These are phyloP conservation scores for Excoecaria agallocha DNA, from an alignment of 345 rosid species.

Conservation along the genomic window DNA sequence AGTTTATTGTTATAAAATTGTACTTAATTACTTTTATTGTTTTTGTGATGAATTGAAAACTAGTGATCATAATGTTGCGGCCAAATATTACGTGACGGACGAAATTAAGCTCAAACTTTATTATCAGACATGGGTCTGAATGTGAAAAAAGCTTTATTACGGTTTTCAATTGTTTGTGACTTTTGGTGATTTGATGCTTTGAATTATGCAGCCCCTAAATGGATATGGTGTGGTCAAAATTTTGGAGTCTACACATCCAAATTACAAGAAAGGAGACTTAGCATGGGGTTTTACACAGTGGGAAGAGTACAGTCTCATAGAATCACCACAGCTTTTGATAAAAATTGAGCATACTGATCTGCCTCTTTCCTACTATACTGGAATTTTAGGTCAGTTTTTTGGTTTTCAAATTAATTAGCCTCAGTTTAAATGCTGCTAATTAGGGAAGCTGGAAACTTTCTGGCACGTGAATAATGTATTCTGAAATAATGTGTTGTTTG, in stretches of 20 bases:
- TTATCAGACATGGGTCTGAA: not conserved
- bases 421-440: not conserved
- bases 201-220: constrained; percentile 41
- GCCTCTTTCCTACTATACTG: constrained; percentile 60
- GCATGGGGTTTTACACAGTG: constrained; percentile 62
- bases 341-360: constrained; percentile 50
- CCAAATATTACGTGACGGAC: no score
- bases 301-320: constrained; percentile 59
- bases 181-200: not conserved
- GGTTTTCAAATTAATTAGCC: not conserved
- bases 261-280: constrained; percentile 50
- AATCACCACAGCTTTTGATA: constrained; percentile 29
- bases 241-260: constrained; percentile 50
- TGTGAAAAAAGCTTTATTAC: not conserved
- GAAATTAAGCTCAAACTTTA: no score
- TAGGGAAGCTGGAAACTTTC: not conserved
- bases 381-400: constrained; percentile 50
- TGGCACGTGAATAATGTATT: no score
- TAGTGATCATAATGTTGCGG: no score
- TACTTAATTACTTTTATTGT: no score
- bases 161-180: not conserved
- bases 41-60: no score
- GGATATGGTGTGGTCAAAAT: constrained; percentile 64
- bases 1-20: no score
- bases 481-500: not conserved